A percentile compares a stretch with the other conserved stretches of the same genome.
Evolutionary conservation across 495 filamentous ascomycete genomes (phyloP).

Genomic region (Hapsidospora chrysogenum): DNA sequence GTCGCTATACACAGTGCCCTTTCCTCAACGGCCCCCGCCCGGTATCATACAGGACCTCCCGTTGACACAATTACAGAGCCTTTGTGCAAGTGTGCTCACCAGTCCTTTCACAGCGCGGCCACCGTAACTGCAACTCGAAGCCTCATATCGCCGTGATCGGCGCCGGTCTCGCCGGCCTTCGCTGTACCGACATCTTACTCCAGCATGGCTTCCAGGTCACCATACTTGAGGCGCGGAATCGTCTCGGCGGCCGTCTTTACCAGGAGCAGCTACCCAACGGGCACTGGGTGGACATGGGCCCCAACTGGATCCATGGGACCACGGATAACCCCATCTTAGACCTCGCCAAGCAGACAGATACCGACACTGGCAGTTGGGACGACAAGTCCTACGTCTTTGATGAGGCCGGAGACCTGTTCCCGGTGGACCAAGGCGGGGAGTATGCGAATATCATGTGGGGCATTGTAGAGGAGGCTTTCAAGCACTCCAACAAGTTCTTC

Average conservation of each 20-base stretch:
- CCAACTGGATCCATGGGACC: conserved; percentile 93
- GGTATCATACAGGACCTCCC: conserved; percentile 26
- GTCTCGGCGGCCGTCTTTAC: conserved; percentile 66
- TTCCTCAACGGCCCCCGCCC: conserved; percentile 18
- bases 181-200: conserved; percentile 69
- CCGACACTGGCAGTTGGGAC: conserved; percentile 40
- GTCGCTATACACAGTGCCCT: background rate
- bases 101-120: conserved; percentile 18
- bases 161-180: conserved; percentile 72
- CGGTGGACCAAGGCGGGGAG: conserved; percentile 31
- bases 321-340: conserved; percentile 70
- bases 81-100: conserved; percentile 7
- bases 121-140: conserved; percentile 12
- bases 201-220: conserved; percentile 68
- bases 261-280: conserved; percentile 30
- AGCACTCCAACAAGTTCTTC: conserved; percentile 53
- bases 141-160: conserved; percentile 59
- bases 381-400: conserved; percentile 42
- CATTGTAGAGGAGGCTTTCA: conserved; percentile 62
- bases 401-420: conserved; percentile 40
- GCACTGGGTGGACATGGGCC: conserved; percentile 47
- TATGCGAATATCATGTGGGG: conserved; percentile 56
- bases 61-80: background rate
- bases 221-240: conserved; percentile 68
- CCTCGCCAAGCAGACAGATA: conserved; percentile 53